Percentiles rank a stretch among this genome's conserved stretches.
Conservation (phyloP, 805 yeast genomes). For the Candida sanyiensis region DNA sequence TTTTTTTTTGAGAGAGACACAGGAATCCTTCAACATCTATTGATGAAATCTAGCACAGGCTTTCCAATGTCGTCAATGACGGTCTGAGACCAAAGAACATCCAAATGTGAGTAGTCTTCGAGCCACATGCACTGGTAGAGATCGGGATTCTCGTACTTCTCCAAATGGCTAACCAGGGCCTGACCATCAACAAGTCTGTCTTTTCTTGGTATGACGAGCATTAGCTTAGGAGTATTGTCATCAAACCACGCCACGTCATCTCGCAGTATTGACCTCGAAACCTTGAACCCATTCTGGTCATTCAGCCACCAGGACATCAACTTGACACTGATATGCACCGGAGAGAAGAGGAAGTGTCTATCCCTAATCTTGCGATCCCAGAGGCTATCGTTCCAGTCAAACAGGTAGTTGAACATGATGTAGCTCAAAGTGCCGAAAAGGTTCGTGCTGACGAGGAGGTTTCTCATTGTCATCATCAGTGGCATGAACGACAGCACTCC, state of each 20-base stretch:
- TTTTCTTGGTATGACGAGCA: slow-evolving; percentile 62
- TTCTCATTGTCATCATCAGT: slow-evolving; percentile 56
- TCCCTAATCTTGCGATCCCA: slow-evolving; percentile 68
- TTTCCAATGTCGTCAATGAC: slow-evolving; percentile 60
- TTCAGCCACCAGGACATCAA: slow-evolving; percentile 93
- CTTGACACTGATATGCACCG: slow-evolving; percentile 72
- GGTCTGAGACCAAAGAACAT: slow-evolving; percentile 89
- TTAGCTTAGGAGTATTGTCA: slow-evolving; percentile 48
- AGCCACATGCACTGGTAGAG: slow-evolving; percentile 33
- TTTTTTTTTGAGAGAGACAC: too few relatives aligned
- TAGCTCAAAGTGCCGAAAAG: slow-evolving; percentile 64
- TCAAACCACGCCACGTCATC: slow-evolving; percentile 50
- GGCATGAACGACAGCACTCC: slow-evolving; percentile 81
- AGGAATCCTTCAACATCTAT: not conserved
- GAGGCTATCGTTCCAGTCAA: slow-evolving; percentile 77
- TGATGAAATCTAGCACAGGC: slow-evolving; percentile 31
- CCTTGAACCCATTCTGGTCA: slow-evolving; percentile 36
- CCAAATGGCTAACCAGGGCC: slow-evolving; percentile 58
- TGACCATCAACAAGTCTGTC: slow-evolving; percentile 79
- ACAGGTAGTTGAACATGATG: slow-evolving; percentile 77
- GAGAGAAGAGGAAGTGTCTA: slow-evolving; percentile 79
- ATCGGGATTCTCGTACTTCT: slow-evolving; percentile 43
- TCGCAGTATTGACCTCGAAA: slow-evolving; percentile 41
- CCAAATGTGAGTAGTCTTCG: slow-evolving; percentile 75
- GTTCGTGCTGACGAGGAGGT: slow-evolving; percentile 40